Evolutionary conservation across 2,329 filamentous ascomycete species (phyloP).

Genomic region (Fusarium decemcellulare): DNA sequence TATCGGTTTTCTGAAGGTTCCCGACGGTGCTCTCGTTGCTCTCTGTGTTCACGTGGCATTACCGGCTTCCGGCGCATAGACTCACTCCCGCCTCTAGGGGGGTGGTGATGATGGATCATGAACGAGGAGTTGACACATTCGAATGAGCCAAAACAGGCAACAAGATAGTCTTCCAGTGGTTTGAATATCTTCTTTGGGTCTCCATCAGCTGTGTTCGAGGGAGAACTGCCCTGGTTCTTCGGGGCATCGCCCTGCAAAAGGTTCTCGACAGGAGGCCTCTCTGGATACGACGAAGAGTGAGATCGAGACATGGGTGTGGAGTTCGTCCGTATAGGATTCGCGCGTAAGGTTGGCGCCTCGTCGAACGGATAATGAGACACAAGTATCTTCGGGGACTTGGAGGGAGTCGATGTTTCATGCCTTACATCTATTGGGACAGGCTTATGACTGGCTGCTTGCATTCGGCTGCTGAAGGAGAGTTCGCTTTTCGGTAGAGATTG

Average conservation of each 20-base stretch:
- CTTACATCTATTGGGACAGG: constrained; percentile 9
- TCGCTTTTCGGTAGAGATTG: constrained; percentile 27
- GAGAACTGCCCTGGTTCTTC: constrained; percentile 33
- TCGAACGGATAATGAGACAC: constrained; percentile 52
- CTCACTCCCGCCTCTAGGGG: constrained; percentile 40
- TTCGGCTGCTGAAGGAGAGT: constrained; percentile 41
- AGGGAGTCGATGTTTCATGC: constrained; percentile 15
- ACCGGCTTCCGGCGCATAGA: constrained; percentile 46
- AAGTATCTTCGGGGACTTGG: constrained; percentile 37
- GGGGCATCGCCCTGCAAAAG: constrained; percentile 24
- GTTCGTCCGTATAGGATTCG: constrained; percentile 47
- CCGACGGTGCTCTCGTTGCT: constrained; percentile 42
- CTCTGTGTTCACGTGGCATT: constrained; percentile 52
- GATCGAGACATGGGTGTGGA: constrained; percentile 50
- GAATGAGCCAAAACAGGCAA: constrained; percentile 76
- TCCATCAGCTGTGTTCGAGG: constrained; percentile 33
- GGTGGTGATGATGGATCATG: constrained; percentile 61
- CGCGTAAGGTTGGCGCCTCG: constrained; percentile 55
- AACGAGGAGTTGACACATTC: constrained; percentile 86
- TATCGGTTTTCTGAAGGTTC: constrained; percentile 56
- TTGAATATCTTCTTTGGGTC: constrained; percentile 77
- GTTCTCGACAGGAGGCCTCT: constrained; percentile 50
- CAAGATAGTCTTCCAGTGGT: constrained; percentile 83
- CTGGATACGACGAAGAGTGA: constrained; percentile 62
- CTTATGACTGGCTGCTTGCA: constrained; percentile 30